Conservation (phyloP, 371 early-diverging fungal genomes). For the Phascolomyces articulosus region DNA sequence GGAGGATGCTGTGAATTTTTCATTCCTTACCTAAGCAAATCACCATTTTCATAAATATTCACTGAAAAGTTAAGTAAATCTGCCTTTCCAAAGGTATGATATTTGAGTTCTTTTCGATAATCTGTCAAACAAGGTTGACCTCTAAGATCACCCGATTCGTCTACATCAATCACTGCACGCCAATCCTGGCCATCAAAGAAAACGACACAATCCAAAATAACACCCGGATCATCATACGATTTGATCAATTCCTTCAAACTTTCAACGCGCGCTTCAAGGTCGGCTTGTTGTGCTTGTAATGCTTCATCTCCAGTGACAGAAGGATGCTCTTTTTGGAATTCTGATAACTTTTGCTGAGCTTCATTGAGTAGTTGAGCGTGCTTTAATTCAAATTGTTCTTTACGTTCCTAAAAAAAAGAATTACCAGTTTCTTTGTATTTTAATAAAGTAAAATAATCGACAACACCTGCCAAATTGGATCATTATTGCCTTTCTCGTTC, state of each 20-base stretch:
- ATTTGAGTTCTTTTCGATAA: constrained; percentile 78
- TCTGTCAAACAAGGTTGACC: constrained; percentile 71
- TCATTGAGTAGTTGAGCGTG: constrained; percentile 68
- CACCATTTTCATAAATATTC: constrained; percentile 90
- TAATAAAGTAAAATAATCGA: too few relatives aligned
- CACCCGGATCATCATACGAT: constrained; percentile 79
- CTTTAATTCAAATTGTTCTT: constrained; percentile 61
- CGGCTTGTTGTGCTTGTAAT: constrained; percentile 49
- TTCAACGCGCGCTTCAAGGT: constrained; percentile 73
- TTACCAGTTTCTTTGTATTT: not conserved
- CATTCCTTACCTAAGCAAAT: constrained; percentile 58
- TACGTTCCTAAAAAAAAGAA: constrained; percentile 60
- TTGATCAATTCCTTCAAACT: constrained; percentile 66
- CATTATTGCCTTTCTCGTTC: too few relatives aligned
- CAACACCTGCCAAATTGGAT: too few relatives aligned
- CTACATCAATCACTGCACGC: constrained; percentile 84
- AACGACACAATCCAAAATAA: constrained; percentile 81
- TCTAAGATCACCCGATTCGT: constrained; percentile 79
- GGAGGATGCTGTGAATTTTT: too few relatives aligned
- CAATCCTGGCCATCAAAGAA: constrained; percentile 90
- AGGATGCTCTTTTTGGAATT: constrained; percentile 44
- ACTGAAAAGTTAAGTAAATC: constrained; percentile 87
- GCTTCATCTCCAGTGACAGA: constrained; percentile 20
- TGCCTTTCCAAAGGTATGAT: constrained; percentile 75
- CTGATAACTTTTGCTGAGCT: constrained; percentile 61